Base-by-base conservation (phyloP, 192 early-diverging fungal species). In the Coemansia sp. region DNA sequence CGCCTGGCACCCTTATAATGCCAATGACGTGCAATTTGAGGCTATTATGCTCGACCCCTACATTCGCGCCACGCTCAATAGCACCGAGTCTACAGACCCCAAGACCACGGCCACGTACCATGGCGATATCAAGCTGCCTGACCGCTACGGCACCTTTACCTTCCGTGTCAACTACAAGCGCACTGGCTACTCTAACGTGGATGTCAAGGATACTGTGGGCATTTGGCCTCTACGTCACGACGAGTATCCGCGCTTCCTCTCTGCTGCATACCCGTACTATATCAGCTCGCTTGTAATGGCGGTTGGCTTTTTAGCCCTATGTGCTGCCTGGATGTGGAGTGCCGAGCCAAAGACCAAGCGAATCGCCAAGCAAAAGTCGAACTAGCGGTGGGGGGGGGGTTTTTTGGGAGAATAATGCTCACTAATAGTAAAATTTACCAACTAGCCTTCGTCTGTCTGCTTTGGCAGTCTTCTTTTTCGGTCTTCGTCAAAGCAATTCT, bases 11-110 rank as follows among this genome's bases (percentile, higher is more conserved):
- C 91, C 96, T 16, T 97, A 93, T 75, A 36, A 20, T 18, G 81
- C 85, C 41, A 87, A 91, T 24, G 79, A 88, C 33, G 82, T 98
- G 55, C 96, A 98, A 78, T 90, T 98, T 66, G 94, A 97, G 78
- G 87, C 94, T 41, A 93, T 91, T 29, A 99, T 99, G 98, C 87
- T 99, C 46, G 97, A 99, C 77, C 98, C 98, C 10, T 97, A 98
- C 78, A 87, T 99, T 65, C 92, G 92, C 72, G 79, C 89, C 64
- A 92, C 90, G 8, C 85, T 94, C 36, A 88, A 89, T 27, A 74
- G 52, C 49, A 71, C 79, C 22, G 24, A 63, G 1, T 15, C 66
- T 0, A 16, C 63, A 1, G 64, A 47, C 3, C 18, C 65, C 20
- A 34, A 73, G 3, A 36, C 73, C 8, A 47, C 57, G 2, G 67